Evolutionary conservation across 2,329 filamentous ascomycete genomes (phyloP).

Genomic region (Triangularia verruculosa): DNA sequence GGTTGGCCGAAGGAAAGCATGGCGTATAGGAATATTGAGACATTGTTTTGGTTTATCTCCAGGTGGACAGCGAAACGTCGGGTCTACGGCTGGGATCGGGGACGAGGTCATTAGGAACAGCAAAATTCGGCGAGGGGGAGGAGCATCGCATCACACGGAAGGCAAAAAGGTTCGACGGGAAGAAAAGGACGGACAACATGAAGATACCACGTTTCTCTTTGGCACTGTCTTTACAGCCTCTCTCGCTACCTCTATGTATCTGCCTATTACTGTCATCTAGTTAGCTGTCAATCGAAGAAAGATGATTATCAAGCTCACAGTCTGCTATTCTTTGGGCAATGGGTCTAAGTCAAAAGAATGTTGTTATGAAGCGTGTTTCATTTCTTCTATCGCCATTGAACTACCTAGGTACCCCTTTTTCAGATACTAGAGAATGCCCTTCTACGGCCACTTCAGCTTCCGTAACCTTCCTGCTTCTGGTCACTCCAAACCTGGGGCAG

Average conservation of each 20-base stretch:
- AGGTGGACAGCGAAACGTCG: not conserved
- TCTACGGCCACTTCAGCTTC: not conserved
- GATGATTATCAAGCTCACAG: not conserved
- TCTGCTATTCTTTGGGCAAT: too few relatives aligned
- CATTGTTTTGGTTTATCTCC: not conserved
- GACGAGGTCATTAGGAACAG: not conserved
- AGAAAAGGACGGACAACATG: not conserved
- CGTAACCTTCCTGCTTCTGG: not conserved
- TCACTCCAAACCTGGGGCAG: conserved; percentile 32
- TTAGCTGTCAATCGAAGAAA: conserved; percentile 1
- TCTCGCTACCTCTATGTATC: not conserved
- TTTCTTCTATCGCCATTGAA: not conserved
- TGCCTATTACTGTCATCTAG: not conserved
- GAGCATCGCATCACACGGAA: not conserved
- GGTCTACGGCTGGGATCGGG: not conserved
- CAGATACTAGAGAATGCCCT: not conserved
- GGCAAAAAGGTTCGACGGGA: not conserved
- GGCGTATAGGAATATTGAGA: conserved; percentile 1
- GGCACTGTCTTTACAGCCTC: conserved; percentile 1
- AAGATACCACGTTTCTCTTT: not conserved
- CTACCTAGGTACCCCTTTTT: too few relatives aligned
- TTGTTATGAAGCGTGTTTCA: not conserved
- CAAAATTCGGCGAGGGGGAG: not conserved
- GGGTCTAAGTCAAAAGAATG: not conserved
- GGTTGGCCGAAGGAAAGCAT: conserved; percentile 1